phyloP scores from a whole-genome alignment of 176 grass and related monocot genomes.

The Oryza rufipogon region DNA sequence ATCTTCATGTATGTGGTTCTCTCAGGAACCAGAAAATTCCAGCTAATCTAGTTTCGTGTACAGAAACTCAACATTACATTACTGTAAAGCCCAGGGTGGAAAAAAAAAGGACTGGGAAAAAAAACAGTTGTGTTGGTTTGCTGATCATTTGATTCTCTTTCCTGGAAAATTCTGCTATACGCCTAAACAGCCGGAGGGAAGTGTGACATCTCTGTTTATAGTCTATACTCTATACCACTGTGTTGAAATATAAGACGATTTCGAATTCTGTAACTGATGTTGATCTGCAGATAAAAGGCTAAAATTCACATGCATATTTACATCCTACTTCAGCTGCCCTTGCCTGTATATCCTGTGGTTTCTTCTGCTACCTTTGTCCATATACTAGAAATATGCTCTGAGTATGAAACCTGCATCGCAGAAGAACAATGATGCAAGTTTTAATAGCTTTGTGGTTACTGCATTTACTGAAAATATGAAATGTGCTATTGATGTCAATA shows the following conservation, averaged over 20 bases:
- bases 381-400: constrained; percentile 60
- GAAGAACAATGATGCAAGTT: constrained; percentile 20
- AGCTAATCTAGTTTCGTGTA: constrained; percentile 8
- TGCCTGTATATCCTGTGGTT: constrained; percentile 53
- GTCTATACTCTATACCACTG: not conserved
- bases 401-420: constrained; percentile 58
- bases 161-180: constrained; percentile 4
- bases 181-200: not conserved
- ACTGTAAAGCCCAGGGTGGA: constrained; percentile 24
- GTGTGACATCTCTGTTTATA: constrained; percentile 8
- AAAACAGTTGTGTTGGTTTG: not conserved
- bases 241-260: constrained; percentile 22
- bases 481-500: not conserved
- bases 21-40: constrained; percentile 2
- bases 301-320: constrained; percentile 47
- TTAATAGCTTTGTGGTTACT: not conserved
- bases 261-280: constrained; percentile 17
- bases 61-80: constrained; percentile 22
- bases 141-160: not conserved
- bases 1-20: constrained; percentile 17
- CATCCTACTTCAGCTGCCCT: constrained; percentile 48
- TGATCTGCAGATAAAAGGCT: constrained; percentile 24
- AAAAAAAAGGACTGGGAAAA: not conserved
- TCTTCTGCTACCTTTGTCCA: constrained; percentile 86
- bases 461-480: not conserved